A percentile compares a stretch with the other conserved stretches of the same genome.
Evolutionary conservation across 2,329 filamentous ascomycete species (phyloP).

Genomic region (Dothidotthia symphoricarpi): DNA sequence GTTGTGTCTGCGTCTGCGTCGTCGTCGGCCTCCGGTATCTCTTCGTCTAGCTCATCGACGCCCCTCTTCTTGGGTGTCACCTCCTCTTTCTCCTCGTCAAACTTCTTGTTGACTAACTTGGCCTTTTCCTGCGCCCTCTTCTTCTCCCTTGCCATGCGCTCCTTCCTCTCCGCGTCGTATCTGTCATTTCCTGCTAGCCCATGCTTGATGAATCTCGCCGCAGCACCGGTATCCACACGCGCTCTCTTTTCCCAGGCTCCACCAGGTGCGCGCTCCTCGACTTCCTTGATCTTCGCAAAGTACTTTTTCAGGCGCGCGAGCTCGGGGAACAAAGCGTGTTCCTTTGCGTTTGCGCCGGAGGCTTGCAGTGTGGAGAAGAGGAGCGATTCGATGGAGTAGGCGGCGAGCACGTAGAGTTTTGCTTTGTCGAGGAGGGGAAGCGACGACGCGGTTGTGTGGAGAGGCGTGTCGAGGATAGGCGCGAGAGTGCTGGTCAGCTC

Average conservation of each 20-base stretch:
- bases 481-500: constrained; percentile 70
- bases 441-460: constrained; percentile 70
- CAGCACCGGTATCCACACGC: constrained; percentile 70
- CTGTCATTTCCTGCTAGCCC: constrained; percentile 61
- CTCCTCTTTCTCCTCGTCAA: constrained; percentile 22
- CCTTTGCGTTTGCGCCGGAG: constrained; percentile 73
- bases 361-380: constrained; percentile 81
- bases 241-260: constrained; percentile 57
- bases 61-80: constrained; percentile 28
- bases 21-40: constrained; percentile 9
- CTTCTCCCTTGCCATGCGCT: constrained; percentile 38
- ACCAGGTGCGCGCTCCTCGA: constrained; percentile 51
- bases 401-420: constrained; percentile 83
- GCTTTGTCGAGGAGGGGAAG: constrained; percentile 92
- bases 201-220: constrained; percentile 76
- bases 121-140: constrained; percentile 26
- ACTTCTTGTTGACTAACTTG: constrained; percentile 26
- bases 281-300: constrained; percentile 83
- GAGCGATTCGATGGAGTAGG: constrained; percentile 87
- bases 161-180: constrained; percentile 44
- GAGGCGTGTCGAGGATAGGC: constrained; percentile 65
- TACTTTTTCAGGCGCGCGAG: constrained; percentile 85
- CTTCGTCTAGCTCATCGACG: constrained; percentile 19
- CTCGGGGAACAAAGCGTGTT: constrained; percentile 82
- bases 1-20: neutral